These are phyloP conservation scores for Castanea sativa DNA, from an alignment of 306 rosid species.

Conservation along the genomic window DNA sequence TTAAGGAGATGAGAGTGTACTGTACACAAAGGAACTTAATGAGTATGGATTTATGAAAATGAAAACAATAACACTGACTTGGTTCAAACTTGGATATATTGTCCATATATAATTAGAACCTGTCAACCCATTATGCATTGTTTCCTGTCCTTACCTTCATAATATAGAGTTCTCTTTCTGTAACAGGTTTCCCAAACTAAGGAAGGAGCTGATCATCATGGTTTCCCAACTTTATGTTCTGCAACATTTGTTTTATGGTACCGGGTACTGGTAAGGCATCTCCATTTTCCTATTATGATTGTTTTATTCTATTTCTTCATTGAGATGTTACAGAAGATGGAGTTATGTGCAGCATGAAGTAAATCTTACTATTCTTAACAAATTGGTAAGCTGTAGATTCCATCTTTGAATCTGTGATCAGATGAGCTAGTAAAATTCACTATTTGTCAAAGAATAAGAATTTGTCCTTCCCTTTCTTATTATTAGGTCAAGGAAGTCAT, in stretches of 20 bases:
- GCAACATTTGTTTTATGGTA: constrained; percentile 40
- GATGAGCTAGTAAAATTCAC: neutral
- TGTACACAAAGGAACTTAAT: neutral
- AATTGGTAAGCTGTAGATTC: constrained; percentile 30
- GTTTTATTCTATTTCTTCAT: constrained; percentile 10
- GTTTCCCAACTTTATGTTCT: constrained; percentile 36
- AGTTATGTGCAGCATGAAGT: constrained; percentile 44
- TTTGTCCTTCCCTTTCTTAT: neutral
- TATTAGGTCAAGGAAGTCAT: constrained; percentile 29
- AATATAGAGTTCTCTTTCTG: neutral
- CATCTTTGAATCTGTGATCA: neutral
- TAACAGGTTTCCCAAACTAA: constrained; percentile 14
- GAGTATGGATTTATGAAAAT: neutral
- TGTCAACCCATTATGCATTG: neutral
- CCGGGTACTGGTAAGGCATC: constrained; percentile 34
- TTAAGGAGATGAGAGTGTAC: neutral
- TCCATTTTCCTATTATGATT: neutral
- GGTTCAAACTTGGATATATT: neutral
- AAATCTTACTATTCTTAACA: constrained; percentile 31
- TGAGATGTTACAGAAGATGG: constrained; percentile 9
- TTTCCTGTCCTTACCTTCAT: neutral
- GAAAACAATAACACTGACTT: neutral
- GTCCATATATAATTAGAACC: neutral
- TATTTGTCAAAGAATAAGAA: neutral
- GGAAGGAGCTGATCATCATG: constrained; percentile 26